These are phyloP conservation scores for Sordaria brevicollis DNA, from an alignment of 495 filamentous ascomycete genomes.

Conservation along the genomic window DNA sequence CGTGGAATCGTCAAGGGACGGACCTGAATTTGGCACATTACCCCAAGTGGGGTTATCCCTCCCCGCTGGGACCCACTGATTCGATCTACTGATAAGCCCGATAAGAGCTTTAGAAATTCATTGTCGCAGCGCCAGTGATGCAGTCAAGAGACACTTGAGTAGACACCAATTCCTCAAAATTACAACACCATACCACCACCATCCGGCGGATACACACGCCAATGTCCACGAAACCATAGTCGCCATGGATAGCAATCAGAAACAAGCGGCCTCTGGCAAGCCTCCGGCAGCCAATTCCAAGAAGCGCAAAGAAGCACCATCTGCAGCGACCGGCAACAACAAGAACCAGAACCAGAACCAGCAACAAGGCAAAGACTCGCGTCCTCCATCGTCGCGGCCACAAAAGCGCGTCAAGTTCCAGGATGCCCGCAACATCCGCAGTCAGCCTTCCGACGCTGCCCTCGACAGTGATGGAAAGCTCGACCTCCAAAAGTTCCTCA, in stretches of 20 bases:
- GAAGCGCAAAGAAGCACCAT: constrained; percentile 10
- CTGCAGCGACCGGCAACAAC: not conserved
- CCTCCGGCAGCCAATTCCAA: not conserved
- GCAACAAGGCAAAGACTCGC: not conserved
- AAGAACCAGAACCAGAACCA: not conserved
- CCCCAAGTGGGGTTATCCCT: not conserved
- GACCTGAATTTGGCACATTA: not conserved
- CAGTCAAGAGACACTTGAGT: not conserved
- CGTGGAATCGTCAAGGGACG: not conserved
- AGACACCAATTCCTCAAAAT: not conserved
- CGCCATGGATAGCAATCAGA: constrained; percentile 4
- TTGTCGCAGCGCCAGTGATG: not conserved
- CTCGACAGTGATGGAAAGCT: constrained; percentile 70
- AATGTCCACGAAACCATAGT: not conserved
- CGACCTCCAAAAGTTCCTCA: constrained; percentile 70
- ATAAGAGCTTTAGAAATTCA: constrained; percentile 16
- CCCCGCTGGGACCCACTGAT: not conserved
- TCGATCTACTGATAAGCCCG: constrained; percentile 9
- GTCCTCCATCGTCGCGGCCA: constrained; percentile 3
- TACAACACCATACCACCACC: not conserved
- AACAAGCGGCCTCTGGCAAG: not conserved
- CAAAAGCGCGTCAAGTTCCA: constrained; percentile 51
- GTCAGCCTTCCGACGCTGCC: constrained; percentile 59
- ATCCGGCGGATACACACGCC: not conserved
- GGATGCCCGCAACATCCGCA: constrained; percentile 61